Percentiles rank a stretch among this genome's conserved stretches.
These are phyloP conservation scores for Tetracladium setigerum DNA, from an alignment of 495 filamentous ascomycete species.

Conservation along the genomic window DNA sequence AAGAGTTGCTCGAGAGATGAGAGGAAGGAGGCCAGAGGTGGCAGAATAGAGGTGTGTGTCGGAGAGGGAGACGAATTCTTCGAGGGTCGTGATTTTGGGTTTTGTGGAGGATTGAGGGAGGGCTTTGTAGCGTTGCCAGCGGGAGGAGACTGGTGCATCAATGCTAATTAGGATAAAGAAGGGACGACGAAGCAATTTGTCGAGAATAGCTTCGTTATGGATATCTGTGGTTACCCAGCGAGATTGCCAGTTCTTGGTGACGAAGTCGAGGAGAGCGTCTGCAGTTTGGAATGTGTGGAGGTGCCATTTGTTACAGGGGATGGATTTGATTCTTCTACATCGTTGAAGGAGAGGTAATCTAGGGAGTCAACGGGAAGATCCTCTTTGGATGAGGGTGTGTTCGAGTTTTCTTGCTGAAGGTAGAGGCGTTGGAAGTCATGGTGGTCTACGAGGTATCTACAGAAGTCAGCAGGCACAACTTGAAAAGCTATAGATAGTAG, in stretches of 20 bases:
- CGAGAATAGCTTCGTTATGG: conserved; percentile 56
- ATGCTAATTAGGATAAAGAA: conserved; percentile 91
- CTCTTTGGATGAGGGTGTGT: background rate
- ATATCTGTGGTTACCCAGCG: conserved; percentile 82
- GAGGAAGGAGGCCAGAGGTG: conserved; percentile 52
- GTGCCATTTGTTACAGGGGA: conserved; percentile 24
- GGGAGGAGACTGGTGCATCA: conserved; percentile 76
- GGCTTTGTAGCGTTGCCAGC: conserved; percentile 63
- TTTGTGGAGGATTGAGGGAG: conserved; percentile 7
- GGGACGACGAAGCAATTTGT: conserved; percentile 67
- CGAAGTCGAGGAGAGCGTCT: conserved; percentile 67
- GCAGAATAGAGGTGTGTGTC: conserved; percentile 72
- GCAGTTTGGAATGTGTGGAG: conserved; percentile 45
- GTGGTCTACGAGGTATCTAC: conserved; percentile 59
- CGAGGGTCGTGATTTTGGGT: conserved; percentile 45
- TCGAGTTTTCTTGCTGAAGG: conserved; percentile 21
- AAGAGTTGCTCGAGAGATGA: conserved; percentile 73
- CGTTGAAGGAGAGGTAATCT: background rate
- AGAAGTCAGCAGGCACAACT: too few species aligned
- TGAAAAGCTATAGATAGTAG: too few species aligned
- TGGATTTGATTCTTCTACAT: conserved; percentile 24
- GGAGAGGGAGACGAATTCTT: conserved; percentile 68
- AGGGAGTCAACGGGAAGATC: background rate
- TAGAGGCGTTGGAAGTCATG: conserved; percentile 63
- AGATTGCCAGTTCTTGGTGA: conserved; percentile 75